Evolutionary conservation across 208 protist species (phyloP), one percentile per base, ranked within the genome.

Genomic region (Crithidia acanthocephali): DNA sequence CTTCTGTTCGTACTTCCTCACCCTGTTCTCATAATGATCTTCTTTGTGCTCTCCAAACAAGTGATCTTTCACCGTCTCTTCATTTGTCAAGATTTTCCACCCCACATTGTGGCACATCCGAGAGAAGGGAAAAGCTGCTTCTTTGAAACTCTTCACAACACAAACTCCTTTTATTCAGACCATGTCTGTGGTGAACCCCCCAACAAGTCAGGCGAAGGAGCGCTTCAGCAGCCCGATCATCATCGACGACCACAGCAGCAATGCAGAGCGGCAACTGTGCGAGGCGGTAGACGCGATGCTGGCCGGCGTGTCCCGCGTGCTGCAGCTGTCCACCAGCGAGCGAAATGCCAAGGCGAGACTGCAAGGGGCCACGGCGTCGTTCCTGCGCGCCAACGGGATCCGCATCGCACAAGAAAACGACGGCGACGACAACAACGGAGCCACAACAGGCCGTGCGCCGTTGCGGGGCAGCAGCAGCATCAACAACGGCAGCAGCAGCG

Each of bases 221-320:
- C 42, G 48, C 15, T 52, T 63, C 27, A 59, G 59, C 48, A 56
- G 27, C 40, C 18, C 50, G 10, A 50, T 62, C 40, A 30, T 71
- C 15, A 50, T 67, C 27, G 72, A 68, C 56, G 33, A 16, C 33
- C 3, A 15, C 35, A 32, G 10, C 37, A 68, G 33, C 25, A 59
- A 72, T 18, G 44, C 57, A 23, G 72, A 78, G 52, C 65, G 64
- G 28, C 45, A 72, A 56, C 59, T 78, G 32, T 68, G 72, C 45
- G 32, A 28, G 1, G 62, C 67, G 48, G 72, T 78, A 22, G 72
- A 78, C 10, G 30, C 51, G 50, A 51, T 48, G 57, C 56, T 78
- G 35, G 47, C 30, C 5, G 45, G 48, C 13, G 52, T 63, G 6
- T 61, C 56, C 9, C 45, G 52, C 30, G 32, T 35, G 20, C 59